Evolutionary conservation across 2,329 filamentous ascomycete species (phyloP).

Genomic region (Graphilbum sp.): DNA sequence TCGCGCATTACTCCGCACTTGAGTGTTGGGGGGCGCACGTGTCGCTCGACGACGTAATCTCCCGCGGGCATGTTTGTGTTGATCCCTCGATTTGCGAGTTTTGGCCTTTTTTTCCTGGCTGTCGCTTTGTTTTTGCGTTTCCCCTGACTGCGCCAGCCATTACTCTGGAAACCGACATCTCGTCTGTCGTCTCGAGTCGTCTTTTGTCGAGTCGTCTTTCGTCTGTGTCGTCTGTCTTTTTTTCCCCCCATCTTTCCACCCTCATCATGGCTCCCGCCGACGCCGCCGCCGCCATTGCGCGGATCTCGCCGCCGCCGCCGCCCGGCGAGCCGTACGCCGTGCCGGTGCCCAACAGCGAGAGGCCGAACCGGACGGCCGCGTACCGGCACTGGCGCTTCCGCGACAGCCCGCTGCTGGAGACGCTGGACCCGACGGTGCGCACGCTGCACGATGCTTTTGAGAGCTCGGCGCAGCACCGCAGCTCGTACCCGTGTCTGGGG

Average conservation of each 20-base stretch:
- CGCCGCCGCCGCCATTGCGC: constrained; percentile 25
- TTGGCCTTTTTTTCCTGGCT: too few species aligned
- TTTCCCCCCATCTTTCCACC: neutral
- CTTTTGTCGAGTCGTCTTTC: neutral
- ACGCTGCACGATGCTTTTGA: constrained; percentile 77
- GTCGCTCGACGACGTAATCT: too few species aligned
- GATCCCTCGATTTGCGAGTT: too few species aligned
- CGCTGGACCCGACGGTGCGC: constrained; percentile 51
- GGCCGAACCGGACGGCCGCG: constrained; percentile 53
- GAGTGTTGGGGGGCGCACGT: too few species aligned
- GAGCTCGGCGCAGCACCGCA: constrained; percentile 39
- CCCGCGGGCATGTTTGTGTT: too few species aligned
- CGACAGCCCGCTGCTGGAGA: constrained; percentile 54
- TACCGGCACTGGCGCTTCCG: constrained; percentile 73
- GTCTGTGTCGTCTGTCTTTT: neutral
- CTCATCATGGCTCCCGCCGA: constrained; percentile 19
- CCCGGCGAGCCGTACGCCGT: constrained; percentile 65
- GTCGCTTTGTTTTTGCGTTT: too few species aligned
- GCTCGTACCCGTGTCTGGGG: constrained; percentile 61
- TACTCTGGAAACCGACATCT: too few species aligned
- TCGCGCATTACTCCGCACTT: too few species aligned
- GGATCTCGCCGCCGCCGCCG: constrained; percentile 47
- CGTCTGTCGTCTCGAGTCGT: neutral
- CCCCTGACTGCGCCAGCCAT: too few species aligned
- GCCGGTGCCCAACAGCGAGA: constrained; percentile 56